These are phyloP conservation scores for Triangularia setosa DNA, from an alignment of 2,329 filamentous ascomycete species.

Conservation along the genomic window DNA sequence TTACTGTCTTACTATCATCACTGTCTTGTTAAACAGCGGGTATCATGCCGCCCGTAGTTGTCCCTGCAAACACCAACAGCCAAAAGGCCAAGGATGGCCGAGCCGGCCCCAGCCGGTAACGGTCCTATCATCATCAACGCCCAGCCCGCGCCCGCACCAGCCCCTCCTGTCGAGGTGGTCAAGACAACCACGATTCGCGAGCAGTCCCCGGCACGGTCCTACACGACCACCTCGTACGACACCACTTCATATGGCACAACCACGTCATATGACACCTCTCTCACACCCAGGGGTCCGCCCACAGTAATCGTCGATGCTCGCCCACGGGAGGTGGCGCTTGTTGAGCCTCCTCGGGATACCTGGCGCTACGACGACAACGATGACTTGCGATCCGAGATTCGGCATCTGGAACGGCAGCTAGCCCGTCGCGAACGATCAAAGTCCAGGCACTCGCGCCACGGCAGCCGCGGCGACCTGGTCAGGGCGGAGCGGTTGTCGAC, in stretches of 20 bases:
- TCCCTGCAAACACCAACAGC: too few relatives aligned
- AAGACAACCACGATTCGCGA: conserved; percentile 48
- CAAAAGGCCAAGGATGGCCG: too few relatives aligned
- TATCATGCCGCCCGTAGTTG: too few relatives aligned
- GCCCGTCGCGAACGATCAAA: conserved; percentile 31
- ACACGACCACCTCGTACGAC: conserved; percentile 34
- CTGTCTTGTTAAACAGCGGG: too few relatives aligned
- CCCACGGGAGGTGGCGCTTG: conserved; percentile 34
- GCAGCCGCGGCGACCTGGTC: conserved; percentile 49
- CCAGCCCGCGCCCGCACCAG: conserved; percentile 32
- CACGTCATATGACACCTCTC: conserved; percentile 28
- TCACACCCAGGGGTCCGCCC: conserved; percentile 10
- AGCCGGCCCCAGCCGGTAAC: conserved; percentile 20
- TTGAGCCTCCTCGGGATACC: conserved; percentile 32
- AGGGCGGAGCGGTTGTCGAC: conserved; percentile 55
- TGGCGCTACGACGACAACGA: conserved; percentile 37
- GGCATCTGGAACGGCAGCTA: conserved; percentile 63
- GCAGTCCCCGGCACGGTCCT: conserved; percentile 43
- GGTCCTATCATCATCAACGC: conserved; percentile 34
- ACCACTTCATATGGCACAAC: conserved; percentile 31
- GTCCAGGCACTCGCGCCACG: conserved; percentile 35
- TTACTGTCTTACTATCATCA: too few relatives aligned
- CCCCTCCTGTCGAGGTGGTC: conserved; percentile 37
- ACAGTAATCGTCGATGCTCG: conserved; percentile 39
- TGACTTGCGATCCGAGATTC: conserved; percentile 70